These are phyloP conservation scores for Picochlorum sp. DNA, from an alignment of 139 green algal species.

Conservation along the genomic window DNA sequence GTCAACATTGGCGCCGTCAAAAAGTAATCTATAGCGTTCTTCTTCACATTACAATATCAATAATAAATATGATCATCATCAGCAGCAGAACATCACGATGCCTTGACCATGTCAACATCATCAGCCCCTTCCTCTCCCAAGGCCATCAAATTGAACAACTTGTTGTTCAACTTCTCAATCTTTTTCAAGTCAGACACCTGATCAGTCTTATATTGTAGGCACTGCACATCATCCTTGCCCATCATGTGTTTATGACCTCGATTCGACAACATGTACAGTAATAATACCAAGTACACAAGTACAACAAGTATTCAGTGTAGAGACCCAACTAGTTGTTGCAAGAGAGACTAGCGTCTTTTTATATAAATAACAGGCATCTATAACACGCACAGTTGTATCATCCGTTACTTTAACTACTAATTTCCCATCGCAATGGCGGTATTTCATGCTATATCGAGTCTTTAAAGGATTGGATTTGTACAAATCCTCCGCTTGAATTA, in stretches of 20 bases:
- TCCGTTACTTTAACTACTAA: slow-evolving; percentile 85
- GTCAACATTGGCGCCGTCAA: slow-evolving; percentile 33
- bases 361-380: too few species aligned
- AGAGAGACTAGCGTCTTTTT: too few species aligned
- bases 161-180: slow-evolving; percentile 75
- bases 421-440: slow-evolving; percentile 70
- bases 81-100: neutral
- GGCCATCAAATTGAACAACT: slow-evolving; percentile 81
- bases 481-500: slow-evolving; percentile 59
- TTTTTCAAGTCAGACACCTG: slow-evolving; percentile 78
- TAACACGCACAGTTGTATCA: slow-evolving; percentile 46
- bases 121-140: slow-evolving; percentile 18
- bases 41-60: neutral
- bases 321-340: too few species aligned
- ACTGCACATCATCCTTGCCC: slow-evolving; percentile 35
- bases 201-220: slow-evolving; percentile 83
- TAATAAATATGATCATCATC: neutral
- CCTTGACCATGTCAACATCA: neutral
- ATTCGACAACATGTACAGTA: too few species aligned
- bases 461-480: slow-evolving; percentile 52
- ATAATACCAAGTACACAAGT: too few species aligned
- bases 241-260: too few species aligned
- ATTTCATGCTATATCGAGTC: slow-evolving; percentile 79
- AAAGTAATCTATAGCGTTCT: neutral
- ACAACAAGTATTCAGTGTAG: too few species aligned